These are phyloP conservation scores for Ogataea pilisensis DNA, from an alignment of 805 yeast species.

Conservation along the genomic window DNA sequence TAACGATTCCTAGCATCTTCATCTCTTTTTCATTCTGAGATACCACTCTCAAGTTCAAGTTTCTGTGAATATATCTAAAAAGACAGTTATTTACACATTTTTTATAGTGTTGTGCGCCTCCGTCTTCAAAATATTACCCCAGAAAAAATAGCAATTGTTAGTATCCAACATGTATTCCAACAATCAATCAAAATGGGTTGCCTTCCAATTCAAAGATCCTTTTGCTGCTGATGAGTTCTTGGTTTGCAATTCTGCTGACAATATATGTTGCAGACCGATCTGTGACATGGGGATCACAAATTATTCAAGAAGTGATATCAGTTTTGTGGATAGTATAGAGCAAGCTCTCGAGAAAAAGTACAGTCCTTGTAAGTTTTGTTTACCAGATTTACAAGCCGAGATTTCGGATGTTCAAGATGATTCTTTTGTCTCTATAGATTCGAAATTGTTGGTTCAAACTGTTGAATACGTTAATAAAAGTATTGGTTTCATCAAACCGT, in stretches of 20 bases:
- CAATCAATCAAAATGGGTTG: slow-evolving; percentile 52
- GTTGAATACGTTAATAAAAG: slow-evolving; percentile 51
- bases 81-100: too few species aligned
- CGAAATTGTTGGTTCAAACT: slow-evolving; percentile 42
- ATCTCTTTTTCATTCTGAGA: not conserved
- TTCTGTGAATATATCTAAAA: too few species aligned
- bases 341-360: slow-evolving; percentile 45
- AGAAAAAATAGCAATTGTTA: too few species aligned
- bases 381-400: slow-evolving; percentile 36
- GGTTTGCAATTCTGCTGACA: slow-evolving; percentile 42
- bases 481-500: slow-evolving; percentile 55
- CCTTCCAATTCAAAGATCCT: slow-evolving; percentile 63
- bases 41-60: not conserved
- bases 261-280: slow-evolving; percentile 61
- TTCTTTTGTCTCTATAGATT: slow-evolving; percentile 40
- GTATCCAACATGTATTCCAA: slow-evolving; percentile 40
- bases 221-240: slow-evolving; percentile 56
- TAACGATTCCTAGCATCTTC: not conserved
- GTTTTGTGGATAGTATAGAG: slow-evolving; percentile 37
- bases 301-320: slow-evolving; percentile 41
- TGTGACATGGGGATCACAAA: slow-evolving; percentile 48
- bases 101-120: too few species aligned
- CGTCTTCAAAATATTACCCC: too few species aligned
- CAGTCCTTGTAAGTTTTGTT: slow-evolving; percentile 51
- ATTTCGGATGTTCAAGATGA: slow-evolving; percentile 14